These are phyloP conservation scores for Penicillium odoratum DNA, from an alignment of 495 filamentous ascomycete genomes.

Conservation along the genomic window DNA sequence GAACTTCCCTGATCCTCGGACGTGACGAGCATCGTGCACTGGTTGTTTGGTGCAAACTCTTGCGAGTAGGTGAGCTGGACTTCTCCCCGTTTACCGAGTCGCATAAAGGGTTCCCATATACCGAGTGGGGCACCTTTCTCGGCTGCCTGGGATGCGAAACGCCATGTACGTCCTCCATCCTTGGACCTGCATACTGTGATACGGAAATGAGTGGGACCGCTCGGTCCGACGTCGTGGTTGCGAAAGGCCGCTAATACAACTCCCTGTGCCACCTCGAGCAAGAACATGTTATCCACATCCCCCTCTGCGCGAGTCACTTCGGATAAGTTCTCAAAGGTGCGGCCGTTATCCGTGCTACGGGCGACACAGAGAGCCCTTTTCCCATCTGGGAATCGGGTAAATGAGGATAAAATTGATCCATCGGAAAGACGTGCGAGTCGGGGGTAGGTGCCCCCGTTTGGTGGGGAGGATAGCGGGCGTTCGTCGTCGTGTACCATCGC, in stretches of 20 bases:
- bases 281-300: constrained; percentile 61
- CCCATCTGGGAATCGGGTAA: constrained; percentile 36
- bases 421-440: constrained; percentile 40
- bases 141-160: constrained; percentile 54
- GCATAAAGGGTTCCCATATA: constrained; percentile 64
- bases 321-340: constrained; percentile 33
- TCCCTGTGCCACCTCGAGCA: constrained; percentile 50
- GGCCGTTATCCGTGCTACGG: constrained; percentile 39
- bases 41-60: constrained; percentile 55
- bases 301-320: constrained; percentile 40
- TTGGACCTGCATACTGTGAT: constrained; percentile 60
- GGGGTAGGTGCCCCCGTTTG: constrained; percentile 43
- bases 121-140: constrained; percentile 46
- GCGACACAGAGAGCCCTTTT: constrained; percentile 34
- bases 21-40: constrained; percentile 58
- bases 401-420: constrained; percentile 42
- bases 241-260: constrained; percentile 58
- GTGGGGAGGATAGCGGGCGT: constrained; percentile 39
- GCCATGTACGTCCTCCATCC: constrained; percentile 55
- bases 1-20: constrained; percentile 54
- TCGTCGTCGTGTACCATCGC: constrained; percentile 39
- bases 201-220: constrained; percentile 51
- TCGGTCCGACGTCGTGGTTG: constrained; percentile 53
- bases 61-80: constrained; percentile 60
- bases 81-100: constrained; percentile 46